Evolutionary conservation across 805 yeast genomes (phyloP).

Genomic region (Hanseniaspora hatyaiensis): DNA sequence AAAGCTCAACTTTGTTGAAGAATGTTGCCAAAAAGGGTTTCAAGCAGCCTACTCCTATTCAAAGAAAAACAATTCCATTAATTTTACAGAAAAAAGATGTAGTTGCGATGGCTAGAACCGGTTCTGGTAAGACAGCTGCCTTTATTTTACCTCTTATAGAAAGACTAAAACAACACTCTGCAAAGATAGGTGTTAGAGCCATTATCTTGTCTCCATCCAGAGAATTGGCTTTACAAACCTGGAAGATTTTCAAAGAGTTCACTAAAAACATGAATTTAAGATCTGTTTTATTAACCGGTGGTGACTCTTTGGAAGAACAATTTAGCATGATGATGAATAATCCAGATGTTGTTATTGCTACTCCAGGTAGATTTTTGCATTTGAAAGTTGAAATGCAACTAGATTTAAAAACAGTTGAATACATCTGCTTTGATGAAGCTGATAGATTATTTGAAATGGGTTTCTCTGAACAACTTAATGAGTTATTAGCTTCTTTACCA

Average conservation of each 20-base stretch:
- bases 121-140: slow-evolving; percentile 98
- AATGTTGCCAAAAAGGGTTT: slow-evolving; percentile 79
- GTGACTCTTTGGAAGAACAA: slow-evolving; percentile 96
- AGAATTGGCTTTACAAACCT: slow-evolving; percentile 90
- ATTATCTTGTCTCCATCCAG: slow-evolving; percentile 86
- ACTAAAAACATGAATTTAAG: slow-evolving; percentile 73
- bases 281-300: slow-evolving; percentile 78
- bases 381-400: slow-evolving; percentile 89
- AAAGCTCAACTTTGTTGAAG: slow-evolving; percentile 49
- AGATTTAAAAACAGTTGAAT: slow-evolving; percentile 72
- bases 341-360: slow-evolving; percentile 91
- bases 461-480: slow-evolving; percentile 84
- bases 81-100: slow-evolving; percentile 82
- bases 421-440: slow-evolving; percentile 92
- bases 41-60: slow-evolving; percentile 94
- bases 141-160: slow-evolving; percentile 85
- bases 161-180: slow-evolving; percentile 67
- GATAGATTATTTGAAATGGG: slow-evolving; percentile 96
- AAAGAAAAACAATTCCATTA: slow-evolving; percentile 86
- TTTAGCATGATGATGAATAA: slow-evolving; percentile 82
- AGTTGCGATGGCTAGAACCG: slow-evolving; percentile 99
- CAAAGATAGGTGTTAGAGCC: slow-evolving; percentile 81
- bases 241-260: slow-evolving; percentile 79
- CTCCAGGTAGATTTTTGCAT: slow-evolving; percentile 96
- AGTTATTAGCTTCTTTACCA: slow-evolving; percentile 73